phyloP scores from a whole-genome alignment of 179 eudicot genomes.

The Vitellaria paradoxa region DNA sequence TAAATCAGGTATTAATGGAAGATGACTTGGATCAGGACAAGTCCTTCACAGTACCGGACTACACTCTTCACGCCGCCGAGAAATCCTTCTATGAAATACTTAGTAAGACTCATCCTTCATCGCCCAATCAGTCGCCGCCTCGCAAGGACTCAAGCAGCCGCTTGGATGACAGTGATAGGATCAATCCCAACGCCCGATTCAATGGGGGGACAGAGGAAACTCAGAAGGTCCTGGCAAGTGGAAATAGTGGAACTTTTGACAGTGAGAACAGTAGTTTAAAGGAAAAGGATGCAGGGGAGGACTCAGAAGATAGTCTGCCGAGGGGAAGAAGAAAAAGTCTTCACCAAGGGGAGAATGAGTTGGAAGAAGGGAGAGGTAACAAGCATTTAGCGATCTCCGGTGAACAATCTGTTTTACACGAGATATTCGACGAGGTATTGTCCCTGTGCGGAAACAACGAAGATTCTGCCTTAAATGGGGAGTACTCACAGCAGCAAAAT shows the following conservation, averaged over 20 bases:
- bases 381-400: conserved; percentile 41
- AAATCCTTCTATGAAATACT: conserved; percentile 16
- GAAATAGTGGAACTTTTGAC: neutral
- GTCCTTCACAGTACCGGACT: neutral
- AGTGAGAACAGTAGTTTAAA: neutral
- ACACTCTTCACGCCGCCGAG: conserved; percentile 14
- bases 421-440: no score
- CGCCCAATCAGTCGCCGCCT: neutral
- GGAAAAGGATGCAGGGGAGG: neutral
- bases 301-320: neutral
- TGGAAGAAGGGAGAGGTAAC: conserved; percentile 36
- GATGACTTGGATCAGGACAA: conserved; percentile 11
- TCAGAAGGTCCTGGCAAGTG: neutral
- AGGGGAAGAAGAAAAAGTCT: conserved; percentile 28
- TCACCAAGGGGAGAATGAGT: conserved; percentile 29
- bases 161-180: no score
- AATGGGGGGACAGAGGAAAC: neutral
- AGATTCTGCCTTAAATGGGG: conserved; percentile 36
- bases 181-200: no score
- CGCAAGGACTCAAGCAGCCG: conserved; percentile 10
- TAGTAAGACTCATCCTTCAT: neutral
- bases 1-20: conserved; percentile 9
- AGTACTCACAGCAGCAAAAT: conserved; percentile 23
- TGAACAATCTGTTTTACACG: conserved; percentile 6
- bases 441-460: neutral